Evolutionary conservation across 306 rosid species (phyloP).

Genomic region (Canavalia gladiata): DNA sequence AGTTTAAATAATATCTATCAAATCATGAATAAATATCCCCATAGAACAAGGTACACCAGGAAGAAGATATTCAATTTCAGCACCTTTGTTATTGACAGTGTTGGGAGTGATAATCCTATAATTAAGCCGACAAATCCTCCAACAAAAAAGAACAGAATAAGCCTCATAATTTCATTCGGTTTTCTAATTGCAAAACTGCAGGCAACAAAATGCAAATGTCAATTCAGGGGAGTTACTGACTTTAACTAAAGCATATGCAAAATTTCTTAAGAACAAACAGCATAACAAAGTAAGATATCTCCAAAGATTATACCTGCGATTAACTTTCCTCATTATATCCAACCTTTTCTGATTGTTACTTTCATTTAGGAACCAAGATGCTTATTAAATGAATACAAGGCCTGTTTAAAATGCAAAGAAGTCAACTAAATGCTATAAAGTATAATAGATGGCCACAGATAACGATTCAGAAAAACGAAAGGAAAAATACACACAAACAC

Average conservation of each 20-base stretch:
- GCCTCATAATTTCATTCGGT: slow-evolving; percentile 80
- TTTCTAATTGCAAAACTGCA: slow-evolving; percentile 73
- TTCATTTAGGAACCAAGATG: slow-evolving; percentile 48
- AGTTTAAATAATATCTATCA: slow-evolving; percentile 8
- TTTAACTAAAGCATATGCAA: slow-evolving; percentile 23
- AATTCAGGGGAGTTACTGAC: slow-evolving; percentile 34
- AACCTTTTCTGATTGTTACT: slow-evolving; percentile 54
- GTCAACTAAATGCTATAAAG: slow-evolving; percentile 38
- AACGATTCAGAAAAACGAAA: slow-evolving; percentile 24
- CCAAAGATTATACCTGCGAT: slow-evolving; percentile 67
- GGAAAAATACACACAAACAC: not conserved
- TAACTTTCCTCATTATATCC: slow-evolving; percentile 71
- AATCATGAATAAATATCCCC: not conserved
- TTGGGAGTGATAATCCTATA: slow-evolving; percentile 82
- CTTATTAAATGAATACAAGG: slow-evolving; percentile 30
- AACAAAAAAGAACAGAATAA: slow-evolving; percentile 70
- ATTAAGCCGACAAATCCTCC: slow-evolving; percentile 87
- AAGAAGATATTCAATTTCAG: slow-evolving; percentile 19
- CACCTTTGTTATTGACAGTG: slow-evolving; percentile 85
- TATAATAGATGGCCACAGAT: slow-evolving; percentile 22
- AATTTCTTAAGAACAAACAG: slow-evolving; percentile 22
- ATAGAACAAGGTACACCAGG: slow-evolving; percentile 17
- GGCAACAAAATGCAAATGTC: slow-evolving; percentile 46
- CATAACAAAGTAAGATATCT: slow-evolving; percentile 20
- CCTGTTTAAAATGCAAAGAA: slow-evolving; percentile 53